Evolutionary conservation across 2,329 filamentous ascomycete genomes (phyloP).

Genomic region (Fusarium tricinctum): DNA sequence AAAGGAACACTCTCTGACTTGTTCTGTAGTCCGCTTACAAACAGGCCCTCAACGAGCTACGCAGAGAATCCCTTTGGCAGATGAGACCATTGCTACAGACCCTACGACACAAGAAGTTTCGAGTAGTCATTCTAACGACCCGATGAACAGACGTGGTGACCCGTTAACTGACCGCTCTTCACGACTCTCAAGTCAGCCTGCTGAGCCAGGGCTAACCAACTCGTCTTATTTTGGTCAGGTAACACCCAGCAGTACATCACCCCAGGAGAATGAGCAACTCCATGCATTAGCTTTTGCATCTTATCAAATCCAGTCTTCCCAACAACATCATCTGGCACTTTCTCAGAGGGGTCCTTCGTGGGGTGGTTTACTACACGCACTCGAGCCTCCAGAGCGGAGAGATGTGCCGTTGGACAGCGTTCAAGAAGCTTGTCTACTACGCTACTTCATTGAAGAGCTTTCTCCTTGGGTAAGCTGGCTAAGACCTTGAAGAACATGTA

Average conservation of each 20-base stretch:
- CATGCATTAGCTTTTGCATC: not conserved
- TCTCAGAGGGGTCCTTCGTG: slow-evolving; percentile 32
- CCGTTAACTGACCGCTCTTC: no score
- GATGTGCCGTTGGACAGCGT: slow-evolving; percentile 1
- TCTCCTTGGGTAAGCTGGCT: slow-evolving; percentile 31
- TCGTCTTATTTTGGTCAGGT: no score
- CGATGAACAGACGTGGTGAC: no score
- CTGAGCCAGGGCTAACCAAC: no score
- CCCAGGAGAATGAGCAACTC: not conserved
- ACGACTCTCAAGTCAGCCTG: no score
- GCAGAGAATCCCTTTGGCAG: slow-evolving; percentile 19
- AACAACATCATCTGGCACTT: not conserved
- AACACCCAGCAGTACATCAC: not conserved
- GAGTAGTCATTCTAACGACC: no score
- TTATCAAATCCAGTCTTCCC: not conserved
- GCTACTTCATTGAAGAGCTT: slow-evolving; percentile 40
- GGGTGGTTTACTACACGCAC: slow-evolving; percentile 5
- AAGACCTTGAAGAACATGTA: fast-evolving
- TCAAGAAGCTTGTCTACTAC: slow-evolving; percentile 40
- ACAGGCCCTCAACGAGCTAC: slow-evolving; percentile 20
- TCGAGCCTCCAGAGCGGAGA: slow-evolving; percentile 14
- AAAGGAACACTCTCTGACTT: fast-evolving
- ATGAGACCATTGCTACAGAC: not conserved
- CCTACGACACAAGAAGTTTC: no score
- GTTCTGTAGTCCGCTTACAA: slow-evolving; percentile 31